phyloP scores from a whole-genome alignment of 139 green algal genomes.

The Auxenochlorella protothecoides region DNA sequence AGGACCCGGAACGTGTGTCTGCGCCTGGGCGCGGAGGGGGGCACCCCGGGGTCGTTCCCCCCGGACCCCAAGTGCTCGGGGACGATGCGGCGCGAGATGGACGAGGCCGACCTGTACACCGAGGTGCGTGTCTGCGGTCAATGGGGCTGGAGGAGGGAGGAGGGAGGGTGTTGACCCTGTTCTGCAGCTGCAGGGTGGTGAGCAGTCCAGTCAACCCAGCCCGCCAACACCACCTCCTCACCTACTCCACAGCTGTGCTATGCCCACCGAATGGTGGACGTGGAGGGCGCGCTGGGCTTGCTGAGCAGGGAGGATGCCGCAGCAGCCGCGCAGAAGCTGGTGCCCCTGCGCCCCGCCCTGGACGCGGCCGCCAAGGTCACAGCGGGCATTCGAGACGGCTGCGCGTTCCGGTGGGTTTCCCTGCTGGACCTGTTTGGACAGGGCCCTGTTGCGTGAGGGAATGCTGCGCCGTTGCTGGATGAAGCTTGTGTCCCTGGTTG shows the following conservation, averaged over 20 bases:
- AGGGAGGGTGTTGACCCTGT: too few species aligned
- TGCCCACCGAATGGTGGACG: conserved; percentile 48
- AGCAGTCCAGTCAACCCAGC: too few species aligned
- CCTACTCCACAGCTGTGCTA: conserved; percentile 7
- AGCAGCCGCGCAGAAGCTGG: conserved; percentile 17
- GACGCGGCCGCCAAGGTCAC: conserved; percentile 27
- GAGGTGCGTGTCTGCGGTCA: conserved; percentile 27
- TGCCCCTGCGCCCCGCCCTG: conserved; percentile 25
- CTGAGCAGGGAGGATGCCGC: conserved; percentile 17
- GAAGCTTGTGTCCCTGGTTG: too few species aligned
- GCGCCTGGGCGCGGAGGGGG: conserved; percentile 3
- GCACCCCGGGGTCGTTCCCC: conserved; percentile 6
- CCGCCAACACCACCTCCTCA: background rate
- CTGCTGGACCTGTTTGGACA: conserved; percentile 41
- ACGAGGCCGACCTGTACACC: conserved; percentile 51
- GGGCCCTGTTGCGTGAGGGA: background rate
- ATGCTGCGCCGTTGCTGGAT: too few species aligned
- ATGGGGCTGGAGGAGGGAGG: too few species aligned
- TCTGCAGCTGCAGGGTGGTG: too few species aligned
- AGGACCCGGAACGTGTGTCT: conserved; percentile 43
- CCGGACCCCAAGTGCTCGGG: conserved; percentile 17
- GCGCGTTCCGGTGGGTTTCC: conserved; percentile 60
- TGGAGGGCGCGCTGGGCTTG: conserved; percentile 27
- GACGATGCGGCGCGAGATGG: conserved; percentile 26
- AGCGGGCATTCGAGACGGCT: conserved; percentile 27